A percentile compares a stretch with the other conserved stretches of the same genome.
Conservation (phyloP, 345 rosid genomes). For the Lepidium aucheri region DNA sequence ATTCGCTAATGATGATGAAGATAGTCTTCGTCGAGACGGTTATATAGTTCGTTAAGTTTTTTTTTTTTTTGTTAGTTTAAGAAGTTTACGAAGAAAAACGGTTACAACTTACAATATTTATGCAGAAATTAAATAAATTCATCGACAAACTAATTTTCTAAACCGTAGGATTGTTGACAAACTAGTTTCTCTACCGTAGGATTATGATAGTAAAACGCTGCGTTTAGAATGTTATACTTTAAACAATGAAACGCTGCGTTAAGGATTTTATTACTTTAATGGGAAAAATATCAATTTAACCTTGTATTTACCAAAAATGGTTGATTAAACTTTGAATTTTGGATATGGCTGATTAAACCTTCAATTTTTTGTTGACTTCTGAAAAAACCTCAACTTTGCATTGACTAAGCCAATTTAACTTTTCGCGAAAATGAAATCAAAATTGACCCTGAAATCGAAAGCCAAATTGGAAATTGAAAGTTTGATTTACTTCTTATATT, state of each 20-base stretch:
- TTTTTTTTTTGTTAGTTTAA: too few relatives aligned
- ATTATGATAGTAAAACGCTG: neutral
- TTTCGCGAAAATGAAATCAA: too few relatives aligned
- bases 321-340: too few relatives aligned
- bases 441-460: too few relatives aligned
- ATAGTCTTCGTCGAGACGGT: constrained; percentile 11
- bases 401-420: too few relatives aligned
- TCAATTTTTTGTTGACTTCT: too few relatives aligned
- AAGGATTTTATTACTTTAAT: neutral
- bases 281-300: too few relatives aligned
- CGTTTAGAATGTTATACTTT: neutral
- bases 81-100: neutral
- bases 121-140: neutral
- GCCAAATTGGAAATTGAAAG: too few relatives aligned
- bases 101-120: neutral
- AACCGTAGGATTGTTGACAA: neutral
- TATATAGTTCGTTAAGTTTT: neutral
- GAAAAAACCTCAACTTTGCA: too few relatives aligned
- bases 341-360: too few relatives aligned
- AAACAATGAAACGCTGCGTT: neutral
- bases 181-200: neutral
- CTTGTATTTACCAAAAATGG: too few relatives aligned
- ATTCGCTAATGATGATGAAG: neutral
- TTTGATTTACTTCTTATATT: too few relatives aligned
- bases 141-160: neutral